These are phyloP conservation scores for Inga oerstediana DNA, from an alignment of 306 rosid species.

Conservation along the genomic window DNA sequence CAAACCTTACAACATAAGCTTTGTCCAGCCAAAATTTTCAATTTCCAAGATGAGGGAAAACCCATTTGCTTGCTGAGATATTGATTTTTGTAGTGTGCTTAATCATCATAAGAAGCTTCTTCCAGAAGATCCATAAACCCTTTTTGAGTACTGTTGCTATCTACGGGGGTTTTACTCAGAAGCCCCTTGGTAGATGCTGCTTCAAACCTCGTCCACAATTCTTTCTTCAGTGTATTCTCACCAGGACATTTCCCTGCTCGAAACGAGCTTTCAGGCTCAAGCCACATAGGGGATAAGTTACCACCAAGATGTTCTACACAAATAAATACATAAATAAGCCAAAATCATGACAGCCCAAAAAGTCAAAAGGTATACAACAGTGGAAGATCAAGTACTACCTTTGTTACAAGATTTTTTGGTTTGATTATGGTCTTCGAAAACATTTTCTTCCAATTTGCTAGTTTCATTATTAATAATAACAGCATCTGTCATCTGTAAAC, in stretches of 20 bases:
- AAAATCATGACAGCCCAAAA: conserved; percentile 21
- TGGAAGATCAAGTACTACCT: conserved; percentile 50
- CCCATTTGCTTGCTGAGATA: conserved; percentile 31
- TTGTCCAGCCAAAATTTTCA: conserved; percentile 39
- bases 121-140: conserved; percentile 87
- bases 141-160: conserved; percentile 40
- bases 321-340: background rate
- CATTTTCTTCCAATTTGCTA: conserved; percentile 32
- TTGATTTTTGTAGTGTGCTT: conserved; percentile 5
- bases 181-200: conserved; percentile 60
- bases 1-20: conserved; percentile 34
- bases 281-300: conserved; percentile 49
- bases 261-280: conserved; percentile 54
- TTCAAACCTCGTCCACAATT: conserved; percentile 87
- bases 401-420: conserved; percentile 33
- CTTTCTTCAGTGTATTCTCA: conserved; percentile 90
- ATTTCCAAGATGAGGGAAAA: background rate
- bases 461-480: conserved; percentile 28
- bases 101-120: conserved; percentile 70
- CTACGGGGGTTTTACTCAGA: conserved; percentile 33
- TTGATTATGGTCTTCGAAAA: conserved; percentile 40
- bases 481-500: conserved; percentile 10
- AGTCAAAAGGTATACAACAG: background rate
- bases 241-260: conserved; percentile 68
- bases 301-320: conserved; percentile 47